Base-by-base conservation (phyloP, 441 rosid genomes). In the Gossypium aridum region DNA sequence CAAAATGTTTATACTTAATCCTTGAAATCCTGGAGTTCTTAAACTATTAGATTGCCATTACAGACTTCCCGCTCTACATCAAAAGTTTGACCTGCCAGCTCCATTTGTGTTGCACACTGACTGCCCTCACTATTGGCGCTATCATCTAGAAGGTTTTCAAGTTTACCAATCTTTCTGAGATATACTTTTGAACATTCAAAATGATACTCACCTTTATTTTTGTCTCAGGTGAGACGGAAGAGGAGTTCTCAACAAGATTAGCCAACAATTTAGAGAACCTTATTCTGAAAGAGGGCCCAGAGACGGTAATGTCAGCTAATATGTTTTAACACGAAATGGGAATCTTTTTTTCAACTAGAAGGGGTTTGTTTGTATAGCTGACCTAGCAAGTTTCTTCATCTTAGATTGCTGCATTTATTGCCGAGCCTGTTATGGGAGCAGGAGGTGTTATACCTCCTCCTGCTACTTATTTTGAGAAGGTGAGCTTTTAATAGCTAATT, bases 41-140 rank as follows among this genome's bases (percentile, higher is more conserved):
- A 64, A 34, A 77, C 67, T 43, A 49, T 23, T 69, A 8, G 56
- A 23, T 37, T 12, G 16, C 63, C 64, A 9, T 77, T 56, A 76
- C 87, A 96, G 97, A 63, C 94, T 96, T 81, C 93, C 98, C 3
- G 87, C 97, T 6, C 72, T 96, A 82, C 99, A 92, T 79, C 97
- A 92, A 70, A 91, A 92, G 31, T 96, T 96, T 85, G 99, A 96
- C 84, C 87, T 93, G 72, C 98, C 99, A 7, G 98, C 98, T 63
- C 98, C 98, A 28, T 96, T 96, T 75, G 93, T 96, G 63, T 64
- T 92, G 77, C 97, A 96, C 70, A 92, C 99, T 7, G 97, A 96
- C 83, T 96, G 99, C 79, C 98, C 99, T 83, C 99, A 96, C 83
- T 96, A 96, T 79, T 96, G 99, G 98, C 94, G 97, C 70, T 89